phyloP scores from a whole-genome alignment of 352 stramenopile species.

The Phytophthora cactorum region DNA sequence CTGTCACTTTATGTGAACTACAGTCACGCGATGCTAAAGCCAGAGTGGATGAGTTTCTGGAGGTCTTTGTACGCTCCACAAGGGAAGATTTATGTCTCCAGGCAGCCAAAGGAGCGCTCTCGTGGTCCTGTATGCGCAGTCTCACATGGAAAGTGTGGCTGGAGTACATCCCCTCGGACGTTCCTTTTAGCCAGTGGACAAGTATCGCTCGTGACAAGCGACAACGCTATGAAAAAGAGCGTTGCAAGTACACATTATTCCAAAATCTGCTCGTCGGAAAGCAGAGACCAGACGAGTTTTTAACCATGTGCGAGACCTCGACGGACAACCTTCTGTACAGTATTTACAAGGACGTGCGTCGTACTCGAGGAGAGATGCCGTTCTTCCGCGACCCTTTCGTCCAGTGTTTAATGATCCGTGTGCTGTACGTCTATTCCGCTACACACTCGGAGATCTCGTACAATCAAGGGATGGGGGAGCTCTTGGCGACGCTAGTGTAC shows the following conservation, averaged over 20 bases:
- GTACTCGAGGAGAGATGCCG: conserved; percentile 64
- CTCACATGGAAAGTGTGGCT: conserved; percentile 80
- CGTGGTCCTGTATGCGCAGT: conserved; percentile 78
- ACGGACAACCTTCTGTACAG: conserved; percentile 62
- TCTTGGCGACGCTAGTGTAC: conserved; percentile 79
- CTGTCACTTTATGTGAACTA: conserved; percentile 61
- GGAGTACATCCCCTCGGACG: conserved; percentile 50
- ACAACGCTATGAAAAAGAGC: conserved; percentile 46
- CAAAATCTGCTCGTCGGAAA: conserved; percentile 29
- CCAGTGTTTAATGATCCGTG: conserved; percentile 65
- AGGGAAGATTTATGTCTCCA: conserved; percentile 56
- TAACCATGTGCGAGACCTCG: conserved; percentile 56
- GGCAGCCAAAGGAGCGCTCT: conserved; percentile 65
- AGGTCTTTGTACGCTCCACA: conserved; percentile 68
- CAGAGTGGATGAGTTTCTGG: conserved; percentile 74
- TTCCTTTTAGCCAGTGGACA: conserved; percentile 59
- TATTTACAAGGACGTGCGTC: conserved; percentile 78
- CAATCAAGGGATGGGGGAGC: conserved; percentile 82
- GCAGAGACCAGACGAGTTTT: conserved; percentile 49
- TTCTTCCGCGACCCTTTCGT: conserved; percentile 59
- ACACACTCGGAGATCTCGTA: conserved; percentile 76
- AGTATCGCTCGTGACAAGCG: conserved; percentile 43
- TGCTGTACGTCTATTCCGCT: conserved; percentile 75
- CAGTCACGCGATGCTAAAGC: conserved; percentile 58
- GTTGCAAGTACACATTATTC: conserved; percentile 45